phyloP scores from a whole-genome alignment of 2,329 filamentous ascomycete species.

The Arthrocladium fulminans region DNA sequence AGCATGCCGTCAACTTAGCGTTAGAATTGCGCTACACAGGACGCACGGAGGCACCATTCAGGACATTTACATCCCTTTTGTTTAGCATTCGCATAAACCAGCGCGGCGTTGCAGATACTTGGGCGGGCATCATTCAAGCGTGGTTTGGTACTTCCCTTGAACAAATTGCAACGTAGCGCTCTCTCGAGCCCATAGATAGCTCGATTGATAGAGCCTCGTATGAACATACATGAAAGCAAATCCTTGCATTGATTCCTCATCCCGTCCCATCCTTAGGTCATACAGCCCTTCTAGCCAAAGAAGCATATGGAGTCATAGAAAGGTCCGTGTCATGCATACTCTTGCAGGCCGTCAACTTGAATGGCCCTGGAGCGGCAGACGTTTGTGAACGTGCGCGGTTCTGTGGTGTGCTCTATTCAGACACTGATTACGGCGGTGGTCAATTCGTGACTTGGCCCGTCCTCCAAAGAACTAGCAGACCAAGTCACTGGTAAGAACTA shows the following conservation, averaged over 20 bases:
- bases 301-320: no score
- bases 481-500: no score
- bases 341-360: no score
- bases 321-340: no score
- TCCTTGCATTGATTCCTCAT: neutral
- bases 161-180: slow-evolving; percentile 6
- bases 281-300: no score
- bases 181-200: slow-evolving; percentile 8
- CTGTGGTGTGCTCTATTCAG: no score
- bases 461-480: no score
- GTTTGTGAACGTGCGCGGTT: no score
- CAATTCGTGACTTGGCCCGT: no score
- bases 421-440: no score
- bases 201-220: slow-evolving; percentile 11
- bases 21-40: slow-evolving; percentile 5
- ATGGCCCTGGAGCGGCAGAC: no score
- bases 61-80: neutral
- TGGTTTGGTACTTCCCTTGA: neutral
- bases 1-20: slow-evolving; percentile 3
- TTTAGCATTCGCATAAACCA: slow-evolving; percentile 2
- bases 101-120: slow-evolving; percentile 5
- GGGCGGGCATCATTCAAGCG: neutral
- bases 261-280: no score
- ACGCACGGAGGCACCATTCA: neutral
- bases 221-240: slow-evolving; percentile 1